Conservation (phyloP, 31 red algal genomes). For the Odonthalia washingtoniensis region DNA sequence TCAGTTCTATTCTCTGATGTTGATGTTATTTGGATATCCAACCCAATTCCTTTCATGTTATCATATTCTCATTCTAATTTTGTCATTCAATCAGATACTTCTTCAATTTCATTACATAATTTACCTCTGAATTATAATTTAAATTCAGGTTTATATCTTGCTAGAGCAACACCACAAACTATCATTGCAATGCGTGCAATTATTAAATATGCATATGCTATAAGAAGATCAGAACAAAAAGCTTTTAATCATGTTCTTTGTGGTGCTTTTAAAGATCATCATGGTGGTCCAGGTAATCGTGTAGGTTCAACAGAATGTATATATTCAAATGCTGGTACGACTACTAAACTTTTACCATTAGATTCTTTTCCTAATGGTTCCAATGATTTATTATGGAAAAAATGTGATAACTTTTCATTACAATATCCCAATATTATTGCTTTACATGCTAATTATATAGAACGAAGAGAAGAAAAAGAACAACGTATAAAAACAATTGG, state of each 20-base stretch:
- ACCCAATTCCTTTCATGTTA: too few relatives aligned
- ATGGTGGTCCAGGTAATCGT: conserved; percentile 65
- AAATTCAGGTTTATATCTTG: conserved; percentile 91
- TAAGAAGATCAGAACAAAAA: conserved; percentile 85
- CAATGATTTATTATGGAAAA: conserved; percentile 47
- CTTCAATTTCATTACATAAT: background rate
- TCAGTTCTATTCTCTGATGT: conserved; percentile 82
- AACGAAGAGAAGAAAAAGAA: too few relatives aligned
- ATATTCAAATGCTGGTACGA: conserved; percentile 40
- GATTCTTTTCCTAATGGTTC: conserved; percentile 73
- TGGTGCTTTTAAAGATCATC: conserved; percentile 80
- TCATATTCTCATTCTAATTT: conserved; percentile 45
- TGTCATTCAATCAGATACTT: conserved; percentile 70
- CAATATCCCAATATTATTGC: conserved; percentile 26
- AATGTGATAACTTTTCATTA: background rate
- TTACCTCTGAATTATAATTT: conserved; percentile 69
- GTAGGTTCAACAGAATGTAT: conserved; percentile 45
- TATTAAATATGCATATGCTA: conserved; percentile 53
- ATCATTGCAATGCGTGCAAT: conserved; percentile 71
- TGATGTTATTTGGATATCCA: conserved; percentile 74
- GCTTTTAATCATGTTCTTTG: conserved; percentile 89
- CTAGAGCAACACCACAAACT: conserved; percentile 43
- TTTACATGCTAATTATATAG: conserved; percentile 85
- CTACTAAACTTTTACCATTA: conserved; percentile 34
- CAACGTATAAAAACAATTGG: conserved; percentile 50